Evolutionary conservation across 1,284 basidiomycete species (phyloP), one percentile per base, ranked within the genome.

Genomic region (Coniophora puteana): DNA sequence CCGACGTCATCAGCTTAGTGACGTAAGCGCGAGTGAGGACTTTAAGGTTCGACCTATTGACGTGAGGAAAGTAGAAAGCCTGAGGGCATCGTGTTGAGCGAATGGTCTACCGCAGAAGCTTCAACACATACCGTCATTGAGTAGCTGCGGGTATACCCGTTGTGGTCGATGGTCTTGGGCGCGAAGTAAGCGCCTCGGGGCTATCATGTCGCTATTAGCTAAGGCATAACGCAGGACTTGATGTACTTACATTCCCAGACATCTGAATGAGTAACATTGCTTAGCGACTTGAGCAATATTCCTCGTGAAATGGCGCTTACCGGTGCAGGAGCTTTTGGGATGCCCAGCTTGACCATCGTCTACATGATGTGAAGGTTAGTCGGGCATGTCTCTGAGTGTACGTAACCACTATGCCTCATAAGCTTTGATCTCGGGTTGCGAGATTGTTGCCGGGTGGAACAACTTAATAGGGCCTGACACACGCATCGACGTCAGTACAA

Each of bases 31-130:
- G 30, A 11, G 42, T 36, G 4, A 61, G 45, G 8, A 59, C 51
- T 13, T 31, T 36, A 5, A 59, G 45, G 45, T 59, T 60, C 8
- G 35, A 12, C 2, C 56, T 43, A 8, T 45, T 20, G 21, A 37
- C 38, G 41, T 51, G 48, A 1, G 54, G 53, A 10, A 47, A 18
- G 33, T 53, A 54, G 37, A 50, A 56, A 6, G 32, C 48, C 55
- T 58, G 28, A 13, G 21, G 16, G 17, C 16, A 17, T 18, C 14
- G 38, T 21, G n/a, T 29, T 32, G 14, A 6, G 8, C 20, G 18
- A 10, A 34, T 28, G 13, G 16, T 10, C 23, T 8, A 21, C 13
- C 18, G 21, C 12, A 18, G 22, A 18, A n/a, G n/a, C n/a, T 13
- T 8, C n/a, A 20, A 32, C 20, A 21, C n/a, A 25, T 14, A 38